Evolutionary conservation across 805 yeast species (phyloP).

Genomic region (Nematodospora valgi): DNA sequence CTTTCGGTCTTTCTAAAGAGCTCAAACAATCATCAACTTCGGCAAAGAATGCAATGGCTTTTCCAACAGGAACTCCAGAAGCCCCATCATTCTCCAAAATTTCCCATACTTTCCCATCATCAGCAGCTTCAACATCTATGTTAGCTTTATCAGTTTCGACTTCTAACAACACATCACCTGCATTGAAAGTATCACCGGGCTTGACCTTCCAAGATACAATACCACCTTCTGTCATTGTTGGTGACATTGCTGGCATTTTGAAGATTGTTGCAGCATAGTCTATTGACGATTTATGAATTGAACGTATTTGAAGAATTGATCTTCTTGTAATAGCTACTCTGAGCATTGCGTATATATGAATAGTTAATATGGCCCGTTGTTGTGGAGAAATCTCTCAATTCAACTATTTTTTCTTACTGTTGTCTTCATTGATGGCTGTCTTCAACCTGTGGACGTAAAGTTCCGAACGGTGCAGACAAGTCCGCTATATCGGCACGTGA

Average conservation of each 20-base stretch:
- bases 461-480: too few species aligned
- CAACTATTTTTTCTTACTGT: too few species aligned
- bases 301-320: slow-evolving; percentile 3
- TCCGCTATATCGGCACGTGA: too few species aligned
- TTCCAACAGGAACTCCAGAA: slow-evolving; percentile 78
- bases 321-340: slow-evolving; percentile 8
- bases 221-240: slow-evolving; percentile 97
- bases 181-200: slow-evolving; percentile 58
- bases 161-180: slow-evolving; percentile 82
- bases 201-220: slow-evolving; percentile 85
- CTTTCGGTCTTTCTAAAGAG: slow-evolving; percentile 55
- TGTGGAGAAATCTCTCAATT: too few species aligned
- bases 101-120: slow-evolving; percentile 87
- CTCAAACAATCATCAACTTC: slow-evolving; percentile 83
- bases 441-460: too few species aligned
- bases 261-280: slow-evolving; percentile 45
- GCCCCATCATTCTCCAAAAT: slow-evolving; percentile 71
- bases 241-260: slow-evolving; percentile 98
- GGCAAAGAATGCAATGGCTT: slow-evolving; percentile 83
- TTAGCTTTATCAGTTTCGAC: slow-evolving; percentile 87
- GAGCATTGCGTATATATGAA: slow-evolving; percentile 4
- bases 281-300: slow-evolving; percentile 7
- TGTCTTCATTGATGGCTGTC: neutral
- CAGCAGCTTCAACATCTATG: slow-evolving; percentile 83
- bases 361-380: neutral